Conservation (phyloP, 1,139 yeast species). For the Pichia sp. region DNA sequence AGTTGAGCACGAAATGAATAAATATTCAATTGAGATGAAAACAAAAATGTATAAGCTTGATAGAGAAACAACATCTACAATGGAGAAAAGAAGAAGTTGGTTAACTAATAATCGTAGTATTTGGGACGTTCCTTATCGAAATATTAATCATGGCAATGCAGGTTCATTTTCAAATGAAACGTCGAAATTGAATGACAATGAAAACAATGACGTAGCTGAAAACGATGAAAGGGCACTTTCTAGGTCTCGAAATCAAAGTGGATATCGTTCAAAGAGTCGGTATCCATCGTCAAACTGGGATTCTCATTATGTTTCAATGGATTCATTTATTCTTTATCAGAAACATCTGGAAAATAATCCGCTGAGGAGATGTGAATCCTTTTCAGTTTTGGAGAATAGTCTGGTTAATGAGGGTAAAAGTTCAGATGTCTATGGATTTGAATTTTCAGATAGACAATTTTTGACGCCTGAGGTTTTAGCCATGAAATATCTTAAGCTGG, state of each 20-base stretch:
- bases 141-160: not conserved
- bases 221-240: not conserved
- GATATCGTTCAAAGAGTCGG: constrained; percentile 9
- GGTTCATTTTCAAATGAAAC: not conserved
- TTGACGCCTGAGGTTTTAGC: constrained; percentile 26
- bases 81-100: constrained; percentile 9
- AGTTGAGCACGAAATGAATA: constrained; percentile 23
- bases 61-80: not conserved
- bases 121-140: constrained; percentile 1
- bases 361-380: constrained; percentile 23
- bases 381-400: constrained; percentile 23
- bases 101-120: not conserved
- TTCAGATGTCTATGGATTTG: constrained; percentile 13
- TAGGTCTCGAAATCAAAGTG: constrained; percentile 4
- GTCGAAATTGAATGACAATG: too few relatives aligned
- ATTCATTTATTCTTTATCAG: constrained; percentile 2
- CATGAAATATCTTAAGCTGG: constrained; percentile 20
- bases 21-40: constrained; percentile 21
- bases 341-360: not conserved
- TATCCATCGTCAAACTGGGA: constrained; percentile 4
- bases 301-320: not conserved
- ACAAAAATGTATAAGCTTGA: constrained; percentile 2
- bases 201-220: not conserved
- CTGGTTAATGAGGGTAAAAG: constrained; percentile 8
- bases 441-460: constrained; percentile 8